These are phyloP conservation scores for Kalmusia sp. DNA, from an alignment of 2,329 filamentous ascomycete species.

Conservation along the genomic window DNA sequence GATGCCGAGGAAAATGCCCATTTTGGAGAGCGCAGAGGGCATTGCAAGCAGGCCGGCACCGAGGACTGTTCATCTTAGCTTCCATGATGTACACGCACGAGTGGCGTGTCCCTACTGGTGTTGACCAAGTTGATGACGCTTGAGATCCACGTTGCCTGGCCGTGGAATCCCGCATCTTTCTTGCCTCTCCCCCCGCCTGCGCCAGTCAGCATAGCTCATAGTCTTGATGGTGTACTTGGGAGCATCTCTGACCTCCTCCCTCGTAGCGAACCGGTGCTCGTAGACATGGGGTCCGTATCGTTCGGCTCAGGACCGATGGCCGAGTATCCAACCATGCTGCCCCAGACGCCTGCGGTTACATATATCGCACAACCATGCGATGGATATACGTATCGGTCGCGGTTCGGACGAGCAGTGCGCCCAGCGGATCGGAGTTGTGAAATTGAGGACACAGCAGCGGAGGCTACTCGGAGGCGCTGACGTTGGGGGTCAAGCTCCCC, in stretches of 20 bases:
- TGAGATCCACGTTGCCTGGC: constrained; percentile 86
- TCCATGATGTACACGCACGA: background rate
- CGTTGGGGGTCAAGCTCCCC: constrained; percentile 16
- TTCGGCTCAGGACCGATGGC: constrained; percentile 50
- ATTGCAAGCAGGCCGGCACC: constrained; percentile 93
- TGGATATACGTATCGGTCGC: constrained; percentile 1
- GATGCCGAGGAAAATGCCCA: constrained; percentile 86
- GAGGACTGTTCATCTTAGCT: constrained; percentile 67
- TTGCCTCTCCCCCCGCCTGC: constrained; percentile 66
- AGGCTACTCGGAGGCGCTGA: no score
- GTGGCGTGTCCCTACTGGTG: constrained; percentile 73
- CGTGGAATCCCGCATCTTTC: constrained; percentile 72
- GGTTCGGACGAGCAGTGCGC: constrained; percentile 5
- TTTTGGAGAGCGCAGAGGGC: constrained; percentile 94
- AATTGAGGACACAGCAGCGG: constrained; percentile 4
- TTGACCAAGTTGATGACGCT: constrained; percentile 96
- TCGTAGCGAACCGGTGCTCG: constrained; percentile 50
- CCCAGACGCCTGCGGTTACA: constrained; percentile 19
- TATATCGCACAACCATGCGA: constrained; percentile 38
- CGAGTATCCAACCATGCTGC: constrained; percentile 56
- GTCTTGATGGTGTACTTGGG: background rate
- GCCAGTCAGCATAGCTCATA: constrained; percentile 26
- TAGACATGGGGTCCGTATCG: constrained; percentile 50
- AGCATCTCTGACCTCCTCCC: constrained; percentile 39
- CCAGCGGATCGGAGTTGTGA: constrained; percentile 1